These are phyloP conservation scores for Naumovozyma castellii DNA, from an alignment of 805 yeast genomes.

Conservation along the genomic window DNA sequence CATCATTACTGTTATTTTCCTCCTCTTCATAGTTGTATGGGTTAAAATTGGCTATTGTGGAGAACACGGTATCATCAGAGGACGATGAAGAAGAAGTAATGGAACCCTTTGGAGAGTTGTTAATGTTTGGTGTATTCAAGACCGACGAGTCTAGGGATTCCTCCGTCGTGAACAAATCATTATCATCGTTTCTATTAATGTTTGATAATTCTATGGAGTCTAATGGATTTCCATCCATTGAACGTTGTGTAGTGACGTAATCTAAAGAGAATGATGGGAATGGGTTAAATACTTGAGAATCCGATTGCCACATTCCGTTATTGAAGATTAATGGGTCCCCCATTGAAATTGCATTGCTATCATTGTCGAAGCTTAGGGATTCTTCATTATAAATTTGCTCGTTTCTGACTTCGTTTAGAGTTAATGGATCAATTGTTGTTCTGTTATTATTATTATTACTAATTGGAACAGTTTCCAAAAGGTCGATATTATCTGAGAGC, in stretches of 20 bases:
- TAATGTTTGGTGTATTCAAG: not conserved
- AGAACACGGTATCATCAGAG: not conserved
- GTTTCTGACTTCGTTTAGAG: no score
- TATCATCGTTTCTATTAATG: not conserved
- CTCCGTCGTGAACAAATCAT: no score
- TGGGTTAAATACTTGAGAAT: not conserved
- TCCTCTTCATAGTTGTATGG: slow-evolving; percentile 1
- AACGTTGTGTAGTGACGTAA: not conserved
- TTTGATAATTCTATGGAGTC: no score
- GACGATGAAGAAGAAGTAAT: slow-evolving; percentile 1
- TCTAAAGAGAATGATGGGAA: not conserved
- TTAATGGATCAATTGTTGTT: no score
- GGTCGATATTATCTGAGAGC: not conserved
- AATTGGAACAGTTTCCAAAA: not conserved
- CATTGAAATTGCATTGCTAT: not conserved
- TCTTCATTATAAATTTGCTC: not conserved
- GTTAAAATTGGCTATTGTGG: not conserved
- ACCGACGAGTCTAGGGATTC: not conserved
- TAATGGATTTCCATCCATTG: not conserved
- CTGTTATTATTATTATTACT: not conserved
- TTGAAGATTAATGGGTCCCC: not conserved
- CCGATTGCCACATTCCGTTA: not conserved
- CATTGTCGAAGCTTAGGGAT: not conserved
- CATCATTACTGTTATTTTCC: not conserved
- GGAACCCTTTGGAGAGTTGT: not conserved